Percentiles rank a stretch among this genome's conserved stretches.
Conservation (phyloP, 2,329 filamentous ascomycete species). For the Coniochaeta prunicola region DNA sequence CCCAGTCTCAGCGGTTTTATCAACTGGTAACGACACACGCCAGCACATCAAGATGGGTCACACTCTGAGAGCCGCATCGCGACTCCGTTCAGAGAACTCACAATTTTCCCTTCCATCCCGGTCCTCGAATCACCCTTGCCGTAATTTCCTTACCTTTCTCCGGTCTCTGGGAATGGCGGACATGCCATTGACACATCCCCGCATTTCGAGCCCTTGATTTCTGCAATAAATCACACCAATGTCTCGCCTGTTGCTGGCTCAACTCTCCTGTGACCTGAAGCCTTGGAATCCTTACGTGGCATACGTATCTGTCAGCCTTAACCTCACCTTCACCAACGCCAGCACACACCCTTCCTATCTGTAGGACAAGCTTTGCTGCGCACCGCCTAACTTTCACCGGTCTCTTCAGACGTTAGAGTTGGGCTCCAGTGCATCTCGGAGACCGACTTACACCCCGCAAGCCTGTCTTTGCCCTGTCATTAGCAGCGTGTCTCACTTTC, state of each 20-base stretch:
- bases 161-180: conserved; percentile 26
- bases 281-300: conserved; percentile 20
- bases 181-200: conserved; percentile 34
- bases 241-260: conserved; percentile 49
- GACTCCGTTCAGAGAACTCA: conserved; percentile 48
- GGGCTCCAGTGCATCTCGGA: conserved; percentile 47
- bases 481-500: conserved; percentile 16
- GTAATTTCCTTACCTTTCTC: conserved; percentile 26
- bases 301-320: conserved; percentile 32
- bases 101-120: conserved; percentile 27
- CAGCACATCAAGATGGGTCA: conserved; percentile 83
- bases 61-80: conserved; percentile 63
- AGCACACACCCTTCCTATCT: conserved; percentile 11
- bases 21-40: conserved; percentile 79
- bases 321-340: conserved; percentile 33
- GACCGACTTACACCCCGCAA: conserved; percentile 23
- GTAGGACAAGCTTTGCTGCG: conserved; percentile 30
- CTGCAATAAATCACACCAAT: conserved; percentile 59
- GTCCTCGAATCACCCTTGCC: conserved; percentile 24
- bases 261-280: conserved; percentile 37
- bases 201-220: conserved; percentile 36
- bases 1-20: conserved; percentile 56
- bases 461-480: neutral
- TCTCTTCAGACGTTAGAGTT: conserved; percentile 30
- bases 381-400: conserved; percentile 14